Base-by-base conservation (phyloP, 2,329 filamentous ascomycete genomes). In the Aspergillus sclerotialis region DNA sequence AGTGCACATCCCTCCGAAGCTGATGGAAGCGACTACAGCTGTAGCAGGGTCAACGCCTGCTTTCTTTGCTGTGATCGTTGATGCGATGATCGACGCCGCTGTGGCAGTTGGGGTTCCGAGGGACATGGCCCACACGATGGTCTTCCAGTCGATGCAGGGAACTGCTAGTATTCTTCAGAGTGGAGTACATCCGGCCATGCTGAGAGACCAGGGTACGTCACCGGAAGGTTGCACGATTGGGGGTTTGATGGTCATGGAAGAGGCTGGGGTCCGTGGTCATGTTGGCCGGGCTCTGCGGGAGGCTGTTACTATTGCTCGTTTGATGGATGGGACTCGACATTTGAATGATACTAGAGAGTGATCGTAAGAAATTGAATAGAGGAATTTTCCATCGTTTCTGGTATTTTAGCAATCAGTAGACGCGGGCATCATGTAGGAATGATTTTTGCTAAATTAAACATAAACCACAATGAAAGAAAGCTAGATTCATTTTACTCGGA, bases 141-240 rank as follows among this genome's bases (percentile, higher is more conserved):
- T 76, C 34, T 72, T 75, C 5, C 77, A 81, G 61, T 73, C 72
- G 0, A 75, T 80, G 69, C 63, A 68, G 39, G 77, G 77, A 3
- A 75, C 75, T 0, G 70, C 75, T 6, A 72, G 66, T 0, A 56
- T 82, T 56, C 66, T 82, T 16, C 61, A 76, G 34, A 65, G 63
- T 34, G 75, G 75, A 10, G 72, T 78, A 52, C 75, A 79, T 55
- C 76, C 76, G 2, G 74, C 75, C 7, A 53, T 77, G 24, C 53
- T 80, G 27, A 65, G 69, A 43, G 77, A 80, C 40, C 77, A 78
- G 56, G 74, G 78, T 1, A 70, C 67, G 8, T 78, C 75, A 4
- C 76, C 77, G 0, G 76, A 75, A 23, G 76, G 77, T 1, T 80
- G 76, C 52, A 80, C 77, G 7, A 77, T 79, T 48, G 75, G 72